Conservation (phyloP, 257 asterid genomes). For the Rhazya stricta region DNA sequence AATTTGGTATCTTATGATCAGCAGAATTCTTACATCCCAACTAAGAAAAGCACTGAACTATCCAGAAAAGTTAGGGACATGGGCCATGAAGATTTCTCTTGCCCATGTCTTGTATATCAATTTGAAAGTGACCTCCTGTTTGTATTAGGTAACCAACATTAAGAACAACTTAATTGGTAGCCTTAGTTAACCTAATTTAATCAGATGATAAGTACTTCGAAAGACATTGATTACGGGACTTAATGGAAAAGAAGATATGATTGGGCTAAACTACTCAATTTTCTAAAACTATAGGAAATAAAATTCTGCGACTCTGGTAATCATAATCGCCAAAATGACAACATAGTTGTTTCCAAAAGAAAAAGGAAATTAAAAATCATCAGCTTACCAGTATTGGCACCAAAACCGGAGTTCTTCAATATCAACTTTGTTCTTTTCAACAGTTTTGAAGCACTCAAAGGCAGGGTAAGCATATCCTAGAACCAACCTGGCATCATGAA, state of each 20-base stretch:
- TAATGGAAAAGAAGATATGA: too few species aligned
- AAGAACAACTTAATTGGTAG: not conserved
- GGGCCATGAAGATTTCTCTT: not conserved
- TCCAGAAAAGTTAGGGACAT: not conserved
- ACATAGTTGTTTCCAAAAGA: not conserved
- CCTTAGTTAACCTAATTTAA: not conserved
- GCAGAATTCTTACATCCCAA: not conserved
- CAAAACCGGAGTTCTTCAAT: slow-evolving; percentile 74
- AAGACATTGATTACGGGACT: not conserved
- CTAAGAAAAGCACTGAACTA: not conserved
- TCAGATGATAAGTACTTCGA: not conserved
- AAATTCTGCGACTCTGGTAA: not conserved
- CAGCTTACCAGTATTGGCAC: slow-evolving; percentile 80
- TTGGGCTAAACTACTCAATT: not conserved
- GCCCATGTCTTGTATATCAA: not conserved
- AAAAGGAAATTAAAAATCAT: not conserved
- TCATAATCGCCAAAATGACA: not conserved
- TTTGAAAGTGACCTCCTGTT: not conserved
- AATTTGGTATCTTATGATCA: not conserved
- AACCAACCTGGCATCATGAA: slow-evolving; percentile 45
- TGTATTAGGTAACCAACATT: not conserved
- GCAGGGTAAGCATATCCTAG: slow-evolving; percentile 95
- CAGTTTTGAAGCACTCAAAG: slow-evolving; percentile 71
- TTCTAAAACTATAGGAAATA: not conserved
- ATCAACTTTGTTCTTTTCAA: slow-evolving; percentile 71